These are phyloP conservation scores for Seiridium unicorne DNA, from an alignment of 2,329 filamentous ascomycete genomes.

Conservation along the genomic window DNA sequence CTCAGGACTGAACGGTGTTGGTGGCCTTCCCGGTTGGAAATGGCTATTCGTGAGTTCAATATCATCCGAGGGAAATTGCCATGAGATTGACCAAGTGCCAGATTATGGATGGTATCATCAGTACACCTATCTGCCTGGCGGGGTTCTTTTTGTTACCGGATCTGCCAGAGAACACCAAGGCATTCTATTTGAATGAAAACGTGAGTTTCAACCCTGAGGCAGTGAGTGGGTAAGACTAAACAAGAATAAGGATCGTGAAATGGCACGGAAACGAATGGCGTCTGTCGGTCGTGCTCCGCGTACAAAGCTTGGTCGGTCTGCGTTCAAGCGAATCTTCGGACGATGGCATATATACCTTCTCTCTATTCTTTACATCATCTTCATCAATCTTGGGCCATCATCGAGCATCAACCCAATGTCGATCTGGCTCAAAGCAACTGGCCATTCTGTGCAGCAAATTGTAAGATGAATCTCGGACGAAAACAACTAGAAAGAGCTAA, in stretches of 20 bases:
- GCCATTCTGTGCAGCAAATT: conserved; percentile 46
- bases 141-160: conserved; percentile 41
- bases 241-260: conserved; percentile 13
- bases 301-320: conserved; percentile 14
- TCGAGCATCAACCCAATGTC: conserved; percentile 33
- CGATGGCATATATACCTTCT: conserved; percentile 36
- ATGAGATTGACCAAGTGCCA: neutral
- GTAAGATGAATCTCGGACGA: conserved; percentile 17
- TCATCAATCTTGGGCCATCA: conserved; percentile 33
- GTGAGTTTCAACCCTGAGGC: neutral
- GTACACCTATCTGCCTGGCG: conserved; percentile 51
- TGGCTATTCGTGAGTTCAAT: conserved; percentile 43
- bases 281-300: conserved; percentile 18
- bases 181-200: conserved; percentile 17
- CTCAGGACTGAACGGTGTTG: conserved; percentile 45
- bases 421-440: conserved; percentile 38
- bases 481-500: neutral
- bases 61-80: neutral
- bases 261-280: conserved; percentile 18
- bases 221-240: neutral
- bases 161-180: conserved; percentile 19
- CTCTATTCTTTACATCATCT: conserved; percentile 35
- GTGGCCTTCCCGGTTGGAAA: conserved; percentile 50
- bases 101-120: conserved; percentile 56
- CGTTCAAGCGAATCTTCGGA: conserved; percentile 14